Evolutionary conservation across 1,284 basidiomycete genomes (phyloP).

Genomic region (Fomitopsis palustris): DNA sequence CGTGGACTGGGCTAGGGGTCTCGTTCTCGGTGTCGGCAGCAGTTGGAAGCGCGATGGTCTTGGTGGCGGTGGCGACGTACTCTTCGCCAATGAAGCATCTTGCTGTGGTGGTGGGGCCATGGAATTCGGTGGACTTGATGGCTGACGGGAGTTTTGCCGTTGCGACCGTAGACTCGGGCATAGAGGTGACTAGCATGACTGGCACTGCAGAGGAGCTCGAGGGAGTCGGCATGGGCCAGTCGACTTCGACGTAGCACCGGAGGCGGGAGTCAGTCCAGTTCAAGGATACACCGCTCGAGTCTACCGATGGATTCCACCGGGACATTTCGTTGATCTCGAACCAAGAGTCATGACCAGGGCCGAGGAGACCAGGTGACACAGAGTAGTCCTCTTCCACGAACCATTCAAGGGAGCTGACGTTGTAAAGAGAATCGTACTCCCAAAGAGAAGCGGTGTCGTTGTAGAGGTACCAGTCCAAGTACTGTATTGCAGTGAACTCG

Average conservation of each 20-base stretch:
- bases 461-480: background rate
- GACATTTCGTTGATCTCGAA: background rate
- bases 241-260: background rate
- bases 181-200: background rate
- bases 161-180: background rate
- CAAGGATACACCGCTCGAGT: background rate
- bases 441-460: background rate
- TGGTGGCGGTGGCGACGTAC: background rate
- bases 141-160: background rate
- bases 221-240: background rate
- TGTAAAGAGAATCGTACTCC: background rate
- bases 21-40: background rate
- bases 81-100: background rate
- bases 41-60: background rate
- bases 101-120: background rate
- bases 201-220: background rate
- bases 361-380: background rate
- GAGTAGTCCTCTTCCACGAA: background rate
- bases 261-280: background rate
- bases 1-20: background rate
- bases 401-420: background rate
- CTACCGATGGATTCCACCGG: background rate
- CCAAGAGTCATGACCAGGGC: background rate
- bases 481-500: background rate
- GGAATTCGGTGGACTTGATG: background rate